Base-by-base conservation (phyloP, 495 filamentous ascomycete genomes). In the Penicillium riverlandense region DNA sequence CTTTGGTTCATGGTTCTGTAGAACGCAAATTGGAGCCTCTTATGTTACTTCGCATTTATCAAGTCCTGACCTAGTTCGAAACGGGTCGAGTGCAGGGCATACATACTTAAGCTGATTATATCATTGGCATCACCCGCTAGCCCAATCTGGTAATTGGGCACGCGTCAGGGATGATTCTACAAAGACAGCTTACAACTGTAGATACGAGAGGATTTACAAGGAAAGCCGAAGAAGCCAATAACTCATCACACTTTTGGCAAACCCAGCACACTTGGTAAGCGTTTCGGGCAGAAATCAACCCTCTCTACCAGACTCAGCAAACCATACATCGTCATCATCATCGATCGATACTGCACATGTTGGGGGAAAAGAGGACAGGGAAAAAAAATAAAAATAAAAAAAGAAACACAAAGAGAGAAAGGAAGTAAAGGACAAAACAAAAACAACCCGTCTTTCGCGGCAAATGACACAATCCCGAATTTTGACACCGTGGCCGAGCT, bases 181-280 rank as follows among this genome's bases (percentile, higher is more conserved):
- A 4, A 6, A 22, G 22, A 22, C 22, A 22, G 22, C 22, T 22
- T 22, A 22, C 22, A 22, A 22, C 22, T 22, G 22, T 22, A 6
- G 22, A 3, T 22, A 22, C 22, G 22, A 22, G 22, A 22, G 22
- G 2, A 22, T 22, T 22, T 22, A 22, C 22, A 22, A 22, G 22
- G 22, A 22, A 4, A 22, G 22, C 4, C 3, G 22, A 22, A 22
- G 22, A 22, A 22, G 22, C 22, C 54, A 51, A 60, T 57, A 54
- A 59, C 43, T 60, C 54, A 52, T 57, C 46, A 60, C 54, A 54
- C 48, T 60, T 59, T 60, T 60, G 35, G 51, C 32, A 34, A 22
- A 22, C 43, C 47, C 55, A 44, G 50, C 46, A 54, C 39, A 35
- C 38, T 35, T 36, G 22, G 22, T 4, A 22, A 22, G 22, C 22